phyloP scores from a whole-genome alignment of 2,329 filamentous ascomycete species.

The Chlorencoelia australis region DNA sequence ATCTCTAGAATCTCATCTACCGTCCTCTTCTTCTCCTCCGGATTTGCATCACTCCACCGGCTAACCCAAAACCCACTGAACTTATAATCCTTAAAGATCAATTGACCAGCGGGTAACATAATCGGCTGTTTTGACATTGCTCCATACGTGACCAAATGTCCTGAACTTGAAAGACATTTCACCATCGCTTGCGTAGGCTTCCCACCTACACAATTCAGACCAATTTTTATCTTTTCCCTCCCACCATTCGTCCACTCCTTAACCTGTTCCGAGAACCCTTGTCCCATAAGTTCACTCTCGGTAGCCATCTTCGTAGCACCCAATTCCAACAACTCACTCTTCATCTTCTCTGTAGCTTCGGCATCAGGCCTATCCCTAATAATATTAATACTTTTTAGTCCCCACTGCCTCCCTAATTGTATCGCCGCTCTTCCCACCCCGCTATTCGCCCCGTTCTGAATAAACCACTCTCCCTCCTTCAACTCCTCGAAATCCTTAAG shows the following conservation, averaged over 20 bases:
- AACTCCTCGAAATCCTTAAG: slow-evolving; percentile 64
- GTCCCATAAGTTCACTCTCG: slow-evolving; percentile 37
- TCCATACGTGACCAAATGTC: slow-evolving; percentile 83
- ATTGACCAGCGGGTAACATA: slow-evolving; percentile 65
- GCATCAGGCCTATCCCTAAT: slow-evolving; percentile 60
- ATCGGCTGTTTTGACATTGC: slow-evolving; percentile 89
- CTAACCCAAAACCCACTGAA: slow-evolving; percentile 96
- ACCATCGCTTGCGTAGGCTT: slow-evolving; percentile 72
- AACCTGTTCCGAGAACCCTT: slow-evolving; percentile 37
- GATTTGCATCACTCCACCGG: slow-evolving; percentile 71
- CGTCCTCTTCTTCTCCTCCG: slow-evolving; percentile 63
- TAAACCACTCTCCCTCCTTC: slow-evolving; percentile 77
- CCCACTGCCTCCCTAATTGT: slow-evolving; percentile 78
- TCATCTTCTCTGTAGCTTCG: slow-evolving; percentile 55
- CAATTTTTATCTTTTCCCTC: slow-evolving; percentile 63
- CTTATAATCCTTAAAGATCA: slow-evolving; percentile 88
- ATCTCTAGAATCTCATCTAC: slow-evolving; percentile 76
- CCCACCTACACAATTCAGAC: slow-evolving; percentile 89
- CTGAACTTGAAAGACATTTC: slow-evolving; percentile 57
- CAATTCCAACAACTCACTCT: slow-evolving; percentile 47
- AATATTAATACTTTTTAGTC: slow-evolving; percentile 82
- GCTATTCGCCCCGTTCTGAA: slow-evolving; percentile 94
- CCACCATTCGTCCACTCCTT: slow-evolving; percentile 58
- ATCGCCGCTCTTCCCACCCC: slow-evolving; percentile 88
- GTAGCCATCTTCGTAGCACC: slow-evolving; percentile 44